Conservation (phyloP, 208 protist genomes). For the Strigomonas galati region DNA sequence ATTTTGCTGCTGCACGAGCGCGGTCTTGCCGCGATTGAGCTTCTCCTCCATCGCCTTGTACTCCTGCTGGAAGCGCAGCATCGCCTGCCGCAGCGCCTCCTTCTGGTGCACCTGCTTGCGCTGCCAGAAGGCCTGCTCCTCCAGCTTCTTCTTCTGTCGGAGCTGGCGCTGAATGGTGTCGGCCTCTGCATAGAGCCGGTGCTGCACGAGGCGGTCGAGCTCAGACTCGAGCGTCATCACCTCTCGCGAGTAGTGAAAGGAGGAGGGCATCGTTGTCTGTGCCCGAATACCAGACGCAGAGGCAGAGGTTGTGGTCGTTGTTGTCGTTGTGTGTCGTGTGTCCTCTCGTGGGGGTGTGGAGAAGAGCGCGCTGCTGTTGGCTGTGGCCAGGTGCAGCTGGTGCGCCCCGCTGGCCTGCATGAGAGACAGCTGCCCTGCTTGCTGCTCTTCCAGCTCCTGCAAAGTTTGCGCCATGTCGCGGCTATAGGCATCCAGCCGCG, state of each 20-base stretch:
- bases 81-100: conserved; percentile 2
- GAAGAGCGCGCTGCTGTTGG: too few species aligned
- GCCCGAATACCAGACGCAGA: too few species aligned
- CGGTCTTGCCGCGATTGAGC: conserved; percentile 6
- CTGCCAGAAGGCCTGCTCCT: background rate
- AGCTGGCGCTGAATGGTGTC: background rate
- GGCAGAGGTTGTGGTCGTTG: background rate
- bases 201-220: background rate
- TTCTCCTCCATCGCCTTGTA: conserved; percentile 8
- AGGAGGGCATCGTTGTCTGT: background rate
- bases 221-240: background rate
- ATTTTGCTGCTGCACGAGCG: background rate
- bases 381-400: too few species aligned
- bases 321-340: background rate
- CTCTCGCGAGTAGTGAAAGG: background rate
- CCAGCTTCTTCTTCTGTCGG: background rate
- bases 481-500: background rate
- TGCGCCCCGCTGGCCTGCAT: too few species aligned
- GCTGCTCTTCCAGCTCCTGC: background rate
- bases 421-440: background rate
- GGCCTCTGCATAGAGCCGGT: background rate
- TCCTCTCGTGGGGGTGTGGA: too few species aligned
- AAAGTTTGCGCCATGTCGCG: background rate
- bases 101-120: background rate
- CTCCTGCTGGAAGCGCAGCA: conserved; percentile 14